Evolutionary conservation across 2,329 filamentous ascomycete genomes (phyloP), one percentile per base, ranked within the genome.

Genomic region (Trichoderma sp.): DNA sequence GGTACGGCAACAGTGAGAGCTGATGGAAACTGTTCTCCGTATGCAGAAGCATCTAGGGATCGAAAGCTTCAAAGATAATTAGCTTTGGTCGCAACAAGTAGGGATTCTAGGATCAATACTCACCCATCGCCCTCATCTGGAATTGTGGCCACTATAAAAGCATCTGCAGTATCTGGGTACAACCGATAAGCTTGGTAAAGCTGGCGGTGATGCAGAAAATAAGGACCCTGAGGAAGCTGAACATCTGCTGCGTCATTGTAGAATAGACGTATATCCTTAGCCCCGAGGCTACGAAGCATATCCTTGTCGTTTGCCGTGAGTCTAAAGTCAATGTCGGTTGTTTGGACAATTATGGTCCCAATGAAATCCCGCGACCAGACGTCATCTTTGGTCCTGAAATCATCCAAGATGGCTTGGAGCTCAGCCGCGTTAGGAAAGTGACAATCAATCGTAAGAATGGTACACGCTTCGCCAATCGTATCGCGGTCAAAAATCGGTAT

Each of bases 71-170:
- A 43, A n/a, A 3, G n/a, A 9, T n/a, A 0, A 9, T 43, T 9
- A 43, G 39, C 15, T 43, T 7, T n/a, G 3, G 7, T 7, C 39
- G 8, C 6, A 43, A n/a, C 1, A 3, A 7, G 39, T 1, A 9
- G 39, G 0, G 0, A 4, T n/a, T 9, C 4, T 7, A n/a, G 1
- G 15, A 0, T 43, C 7, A 43, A n/a, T n/a, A 18, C 36, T 43
- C 15, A 43, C 36, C 36, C 36, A 43, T 43, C 39, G 1, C 39
- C 39, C 1, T n/a, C 15, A 43, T 43, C 39, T 43, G 39, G 39
- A 4, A 43, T 15, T n/a, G 39, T 43, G 15, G 39, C 39, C 39
- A n/a, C 39, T n/a, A 43, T 43, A 43, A 43, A 43, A 3, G 39
- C 39, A 43, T 43, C 39, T 2, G 39, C 39, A 43, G 39, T 43